A percentile compares a stretch with the other conserved stretches of the same genome.
Conservation (phyloP, 176 grass and related monocot genomes). For the Chloris gayana region DNA sequence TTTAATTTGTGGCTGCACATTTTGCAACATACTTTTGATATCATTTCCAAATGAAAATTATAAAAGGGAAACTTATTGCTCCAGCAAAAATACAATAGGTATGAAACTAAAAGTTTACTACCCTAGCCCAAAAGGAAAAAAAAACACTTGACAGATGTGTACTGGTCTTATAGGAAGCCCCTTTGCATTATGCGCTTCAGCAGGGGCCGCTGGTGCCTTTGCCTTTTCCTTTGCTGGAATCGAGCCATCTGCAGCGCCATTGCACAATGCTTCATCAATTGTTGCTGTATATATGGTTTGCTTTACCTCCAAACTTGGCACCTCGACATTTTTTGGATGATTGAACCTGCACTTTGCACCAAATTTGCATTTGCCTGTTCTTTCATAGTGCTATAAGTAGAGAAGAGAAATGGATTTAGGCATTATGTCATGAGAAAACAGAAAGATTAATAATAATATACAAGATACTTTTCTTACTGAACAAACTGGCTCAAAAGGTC, state of each 20-base stretch:
- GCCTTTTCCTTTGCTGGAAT: constrained; percentile 43
- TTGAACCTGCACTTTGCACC: constrained; percentile 72
- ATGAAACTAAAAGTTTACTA: constrained; percentile 36
- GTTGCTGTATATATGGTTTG: constrained; percentile 44
- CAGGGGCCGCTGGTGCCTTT: constrained; percentile 37
- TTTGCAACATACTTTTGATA: background rate
- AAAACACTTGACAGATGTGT: constrained; percentile 38
- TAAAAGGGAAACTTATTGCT: background rate
- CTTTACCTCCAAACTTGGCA: constrained; percentile 34
- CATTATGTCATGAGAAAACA: background rate
- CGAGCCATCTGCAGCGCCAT: constrained; percentile 36
- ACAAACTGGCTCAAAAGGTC: constrained; percentile 68
- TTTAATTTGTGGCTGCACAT: constrained; percentile 22
- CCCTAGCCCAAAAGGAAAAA: background rate
- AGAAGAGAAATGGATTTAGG: constrained; percentile 20
- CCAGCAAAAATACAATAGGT: background rate
- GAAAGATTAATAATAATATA: background rate
- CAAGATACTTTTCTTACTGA: constrained; percentile 43
- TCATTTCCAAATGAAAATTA: constrained; percentile 12
- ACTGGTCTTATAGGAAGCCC: constrained; percentile 83
- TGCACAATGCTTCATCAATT: constrained; percentile 38
- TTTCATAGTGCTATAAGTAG: constrained; percentile 71
- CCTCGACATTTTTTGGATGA: constrained; percentile 70
- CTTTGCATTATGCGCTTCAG: constrained; percentile 71
- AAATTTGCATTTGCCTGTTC: constrained; percentile 88